Conservation (phyloP, 139 green algal species). For the Tetraselmis chui region DNA sequence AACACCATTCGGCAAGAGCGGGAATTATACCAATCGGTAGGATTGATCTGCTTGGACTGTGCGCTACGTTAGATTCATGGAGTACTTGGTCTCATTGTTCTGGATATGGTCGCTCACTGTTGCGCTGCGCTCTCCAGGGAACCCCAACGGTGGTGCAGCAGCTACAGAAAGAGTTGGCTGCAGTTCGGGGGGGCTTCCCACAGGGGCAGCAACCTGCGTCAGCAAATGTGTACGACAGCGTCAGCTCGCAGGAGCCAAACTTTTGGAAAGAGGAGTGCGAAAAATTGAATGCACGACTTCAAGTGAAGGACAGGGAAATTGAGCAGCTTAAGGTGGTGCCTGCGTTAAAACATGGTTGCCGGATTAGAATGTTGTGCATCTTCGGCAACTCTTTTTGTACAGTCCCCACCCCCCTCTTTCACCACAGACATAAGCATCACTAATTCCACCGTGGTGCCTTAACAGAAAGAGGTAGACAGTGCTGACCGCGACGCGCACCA, state of each 20-base stretch:
- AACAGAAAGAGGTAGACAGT: not conserved
- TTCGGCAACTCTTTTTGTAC: too few relatives aligned
- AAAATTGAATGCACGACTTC: not conserved
- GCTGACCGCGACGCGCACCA: not conserved
- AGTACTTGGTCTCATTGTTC: too few relatives aligned
- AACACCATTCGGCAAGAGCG: not conserved
- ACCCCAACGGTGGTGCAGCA: not conserved
- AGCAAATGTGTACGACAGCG: not conserved
- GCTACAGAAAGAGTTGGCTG: not conserved
- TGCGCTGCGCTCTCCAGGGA: not conserved
- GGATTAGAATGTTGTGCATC: too few relatives aligned
- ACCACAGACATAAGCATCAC: too few relatives aligned
- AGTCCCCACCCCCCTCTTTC: too few relatives aligned
- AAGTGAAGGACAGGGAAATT: not conserved
- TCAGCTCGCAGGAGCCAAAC: not conserved
- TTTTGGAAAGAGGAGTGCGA: constrained; percentile 11
- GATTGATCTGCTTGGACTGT: too few relatives aligned
- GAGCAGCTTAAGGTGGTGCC: not conserved
- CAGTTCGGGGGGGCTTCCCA: not conserved
- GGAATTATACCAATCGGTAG: not conserved
- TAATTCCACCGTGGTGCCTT: too few relatives aligned
- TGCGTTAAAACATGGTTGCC: too few relatives aligned
- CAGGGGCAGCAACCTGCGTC: not conserved
- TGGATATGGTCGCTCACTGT: too few relatives aligned
- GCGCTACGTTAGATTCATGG: too few relatives aligned